A percentile compares a stretch with the other conserved stretches of the same genome.
phyloP scores from a whole-genome alignment of 139 green algal species.

The Chlorokybus atmophyticus region DNA sequence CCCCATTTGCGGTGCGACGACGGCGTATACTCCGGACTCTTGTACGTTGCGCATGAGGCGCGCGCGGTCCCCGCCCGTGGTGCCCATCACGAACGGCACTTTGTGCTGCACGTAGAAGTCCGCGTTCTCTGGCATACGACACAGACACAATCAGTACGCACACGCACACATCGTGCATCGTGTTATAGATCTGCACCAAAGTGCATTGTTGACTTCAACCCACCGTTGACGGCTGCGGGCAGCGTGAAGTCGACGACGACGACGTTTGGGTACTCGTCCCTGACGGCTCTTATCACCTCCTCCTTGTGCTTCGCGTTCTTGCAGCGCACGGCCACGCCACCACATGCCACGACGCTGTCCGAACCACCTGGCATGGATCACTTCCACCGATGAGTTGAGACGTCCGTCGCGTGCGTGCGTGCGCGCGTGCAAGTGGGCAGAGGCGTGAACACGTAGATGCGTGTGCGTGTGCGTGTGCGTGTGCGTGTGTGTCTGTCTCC shows the following conservation, averaged over 20 bases:
- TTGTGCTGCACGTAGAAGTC: constrained; percentile 63
- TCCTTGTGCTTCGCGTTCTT: constrained; percentile 10
- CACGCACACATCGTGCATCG: not conserved
- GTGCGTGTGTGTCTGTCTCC: not conserved
- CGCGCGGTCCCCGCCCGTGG: constrained; percentile 82
- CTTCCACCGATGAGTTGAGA: not conserved
- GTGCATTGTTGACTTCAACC: too few species aligned
- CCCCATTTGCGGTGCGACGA: constrained; percentile 97
- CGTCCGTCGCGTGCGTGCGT: not conserved
- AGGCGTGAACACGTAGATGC: not conserved
- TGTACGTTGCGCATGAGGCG: constrained; percentile 49
- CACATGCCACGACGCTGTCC: not conserved
- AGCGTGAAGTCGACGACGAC: constrained; percentile 95
- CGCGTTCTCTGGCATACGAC: constrained; percentile 65
- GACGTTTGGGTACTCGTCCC: constrained; percentile 52
- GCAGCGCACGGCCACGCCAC: constrained; percentile 9
- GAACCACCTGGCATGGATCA: not conserved
- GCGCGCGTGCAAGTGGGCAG: not conserved
- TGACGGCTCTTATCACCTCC: constrained; percentile 7
- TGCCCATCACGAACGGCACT: constrained; percentile 97
- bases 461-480: not conserved
- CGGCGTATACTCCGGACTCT: constrained; percentile 54
- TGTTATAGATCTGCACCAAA: constrained; percentile 12
- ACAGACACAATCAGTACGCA: too few species aligned
- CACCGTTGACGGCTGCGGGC: constrained; percentile 61